Conservation (phyloP, 345 rosid species). For the Populus deltoides region DNA sequence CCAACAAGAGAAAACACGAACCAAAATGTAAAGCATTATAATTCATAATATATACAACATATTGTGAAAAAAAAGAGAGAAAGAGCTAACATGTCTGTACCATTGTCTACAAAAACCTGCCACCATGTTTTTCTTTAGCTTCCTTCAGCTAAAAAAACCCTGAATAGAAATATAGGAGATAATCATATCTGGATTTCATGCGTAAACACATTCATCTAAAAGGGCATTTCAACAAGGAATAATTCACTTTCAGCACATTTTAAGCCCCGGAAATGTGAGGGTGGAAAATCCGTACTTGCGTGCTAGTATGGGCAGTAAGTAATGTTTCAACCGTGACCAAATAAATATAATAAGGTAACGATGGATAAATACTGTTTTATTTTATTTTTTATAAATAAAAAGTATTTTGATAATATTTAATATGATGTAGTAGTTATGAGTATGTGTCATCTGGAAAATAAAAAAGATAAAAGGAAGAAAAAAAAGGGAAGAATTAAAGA, state of each 20-base stretch:
- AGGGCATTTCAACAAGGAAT: slow-evolving; percentile 19
- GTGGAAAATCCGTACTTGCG: slow-evolving; percentile 34
- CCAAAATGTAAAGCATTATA: neutral
- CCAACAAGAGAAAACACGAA: slow-evolving; percentile 13
- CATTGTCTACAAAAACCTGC: slow-evolving; percentile 94
- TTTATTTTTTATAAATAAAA: too few relatives aligned
- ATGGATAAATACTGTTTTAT: too few relatives aligned
- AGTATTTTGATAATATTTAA: too few relatives aligned
- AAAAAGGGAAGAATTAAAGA: too few relatives aligned
- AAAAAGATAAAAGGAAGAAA: too few relatives aligned
- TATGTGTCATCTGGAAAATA: too few relatives aligned
- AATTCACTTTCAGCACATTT: neutral
- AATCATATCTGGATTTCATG: slow-evolving; percentile 65
- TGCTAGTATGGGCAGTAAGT: slow-evolving; percentile 65
- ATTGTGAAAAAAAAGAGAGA: neutral
- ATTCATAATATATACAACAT: neutral
- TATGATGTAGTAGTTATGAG: too few relatives aligned
- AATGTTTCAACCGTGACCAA: slow-evolving; percentile 44
- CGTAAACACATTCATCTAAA: slow-evolving; percentile 2
- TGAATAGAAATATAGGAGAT: slow-evolving; percentile 87
- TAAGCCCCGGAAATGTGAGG: neutral
- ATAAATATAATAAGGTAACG: too few relatives aligned
- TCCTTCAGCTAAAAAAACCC: slow-evolving; percentile 91
- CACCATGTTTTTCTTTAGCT: slow-evolving; percentile 92
- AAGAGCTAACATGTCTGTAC: slow-evolving; percentile 31